Evolutionary conservation across 2,329 filamentous ascomycete species (phyloP), one percentile per base, ranked within the genome.

Genomic region (Coniella lustricola): DNA sequence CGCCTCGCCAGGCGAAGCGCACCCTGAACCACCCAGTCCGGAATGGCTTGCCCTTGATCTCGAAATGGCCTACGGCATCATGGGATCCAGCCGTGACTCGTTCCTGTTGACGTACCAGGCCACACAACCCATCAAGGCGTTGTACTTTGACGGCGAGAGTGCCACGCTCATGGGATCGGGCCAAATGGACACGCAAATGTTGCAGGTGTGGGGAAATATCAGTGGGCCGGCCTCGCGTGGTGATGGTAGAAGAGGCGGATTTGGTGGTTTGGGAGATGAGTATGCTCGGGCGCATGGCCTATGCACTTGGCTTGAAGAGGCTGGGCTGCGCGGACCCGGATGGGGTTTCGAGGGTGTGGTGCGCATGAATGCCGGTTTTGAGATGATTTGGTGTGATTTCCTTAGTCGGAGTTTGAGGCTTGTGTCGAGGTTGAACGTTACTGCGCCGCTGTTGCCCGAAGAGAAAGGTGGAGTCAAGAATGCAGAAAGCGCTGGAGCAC

Each of bases 51-150:
- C 73, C 5, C 71, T 77, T 53, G 74, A 76, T 56, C 61, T 72
- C 56, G 72, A 71, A 49, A 76, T 76, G 73, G 65, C 71, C n/a
- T 76, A 76, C 54, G 70, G 69, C 4, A 76, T 77, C 52, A 75
- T 74, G 67, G 73, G 73, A 17, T 61, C 60, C 1, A 61, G 63
- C 20, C 62, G 66, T 31, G 59, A 69, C 44, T 71, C 69, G 8
- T 67, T 69, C 50, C 62, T 76, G 61, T 62, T 75, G 33, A 74
- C 70, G 1, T 77, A 73, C 56, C 67, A 74, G 54, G 72, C 71
- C 1, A 70, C 64, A 16, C 66, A 66, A 4, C 59, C 63, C 9
- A 59, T 70, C 8, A 65, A 63, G 48, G 67, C 67, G 25, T 58
- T 76, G 4, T 75, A 76, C 55, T 74, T 77, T 49, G 74, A 77